Conservation (phyloP, 805 yeast species). For the Ogataea parapolymorpha region DNA sequence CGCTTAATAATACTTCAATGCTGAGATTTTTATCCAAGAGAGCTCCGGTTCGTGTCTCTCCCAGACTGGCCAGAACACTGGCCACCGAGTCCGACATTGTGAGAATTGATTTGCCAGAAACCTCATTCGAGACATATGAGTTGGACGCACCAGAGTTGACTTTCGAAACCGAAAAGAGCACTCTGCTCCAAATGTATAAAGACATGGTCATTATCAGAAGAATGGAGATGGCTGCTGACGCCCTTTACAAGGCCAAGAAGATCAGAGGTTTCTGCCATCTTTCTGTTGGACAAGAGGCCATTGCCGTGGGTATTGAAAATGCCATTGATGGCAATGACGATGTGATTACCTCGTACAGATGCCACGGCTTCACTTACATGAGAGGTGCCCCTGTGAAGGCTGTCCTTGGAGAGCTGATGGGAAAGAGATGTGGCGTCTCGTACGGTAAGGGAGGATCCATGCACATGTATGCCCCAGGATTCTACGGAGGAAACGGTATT, state of each 20-base stretch:
- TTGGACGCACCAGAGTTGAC: slow-evolving; percentile 67
- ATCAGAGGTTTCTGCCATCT: slow-evolving; percentile 99
- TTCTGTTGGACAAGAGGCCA: slow-evolving; percentile 97
- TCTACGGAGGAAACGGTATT: slow-evolving; percentile 99
- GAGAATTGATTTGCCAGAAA: slow-evolving; percentile 64
- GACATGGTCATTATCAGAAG: slow-evolving; percentile 93
- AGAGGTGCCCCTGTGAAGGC: slow-evolving; percentile 91
- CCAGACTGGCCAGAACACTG: slow-evolving; percentile 28
- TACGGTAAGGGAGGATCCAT: slow-evolving; percentile 99
- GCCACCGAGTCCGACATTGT: slow-evolving; percentile 34
- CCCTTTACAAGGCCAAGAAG: slow-evolving; percentile 95
- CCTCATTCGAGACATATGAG: slow-evolving; percentile 83
- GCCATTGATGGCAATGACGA: slow-evolving; percentile 85
- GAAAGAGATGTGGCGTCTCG: slow-evolving; percentile 91
- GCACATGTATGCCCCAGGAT: slow-evolving; percentile 96
- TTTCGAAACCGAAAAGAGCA: slow-evolving; percentile 76
- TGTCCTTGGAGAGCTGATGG: slow-evolving; percentile 95
- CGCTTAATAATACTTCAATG: slow-evolving; percentile 4
- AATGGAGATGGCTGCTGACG: slow-evolving; percentile 99
- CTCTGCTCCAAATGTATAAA: slow-evolving; percentile 88
- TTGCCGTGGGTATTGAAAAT: slow-evolving; percentile 96
- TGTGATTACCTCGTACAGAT: slow-evolving; percentile 94
- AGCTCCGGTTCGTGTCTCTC: slow-evolving; percentile 8
- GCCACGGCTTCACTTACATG: slow-evolving; percentile 97
- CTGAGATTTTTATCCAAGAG: slow-evolving; percentile 9